A percentile compares a stretch with the other conserved stretches of the same genome.
These are phyloP conservation scores for Coemansia sp. DNA, from an alignment of 192 early-diverging fungal species.

Conservation along the genomic window DNA sequence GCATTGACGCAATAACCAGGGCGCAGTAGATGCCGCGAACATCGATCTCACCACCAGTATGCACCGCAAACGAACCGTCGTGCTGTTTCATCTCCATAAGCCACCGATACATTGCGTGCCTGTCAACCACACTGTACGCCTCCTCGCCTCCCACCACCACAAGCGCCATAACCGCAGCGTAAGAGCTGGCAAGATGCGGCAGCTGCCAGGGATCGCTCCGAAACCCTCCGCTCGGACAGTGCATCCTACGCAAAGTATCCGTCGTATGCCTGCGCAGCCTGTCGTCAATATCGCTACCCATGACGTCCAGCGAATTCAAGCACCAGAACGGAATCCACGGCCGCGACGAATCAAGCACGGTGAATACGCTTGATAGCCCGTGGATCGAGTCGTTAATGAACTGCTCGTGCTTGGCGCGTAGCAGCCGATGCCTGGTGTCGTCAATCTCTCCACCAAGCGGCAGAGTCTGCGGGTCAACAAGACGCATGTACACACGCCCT, in stretches of 20 bases:
- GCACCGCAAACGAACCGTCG: conserved; percentile 90
- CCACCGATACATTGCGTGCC: conserved; percentile 68
- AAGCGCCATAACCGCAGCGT: conserved; percentile 82
- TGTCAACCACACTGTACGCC: conserved; percentile 61
- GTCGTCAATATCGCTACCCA: conserved; percentile 60
- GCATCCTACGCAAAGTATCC: conserved; percentile 63
- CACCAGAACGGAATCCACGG: conserved; percentile 96
- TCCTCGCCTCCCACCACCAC: conserved; percentile 69
- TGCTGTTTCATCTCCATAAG: conserved; percentile 79
- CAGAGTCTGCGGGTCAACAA: conserved; percentile 20
- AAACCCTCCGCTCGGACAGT: conserved; percentile 77
- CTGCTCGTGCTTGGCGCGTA: conserved; percentile 58
- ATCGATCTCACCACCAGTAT: conserved; percentile 92
- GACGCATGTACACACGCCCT: conserved; percentile 22
- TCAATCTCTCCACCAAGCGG: conserved; percentile 32
- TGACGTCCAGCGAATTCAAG: conserved; percentile 77
- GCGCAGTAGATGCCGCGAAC: conserved; percentile 89
- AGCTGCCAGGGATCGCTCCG: conserved; percentile 82
- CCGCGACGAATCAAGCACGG: conserved; percentile 78
- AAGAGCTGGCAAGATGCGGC: conserved; percentile 86
- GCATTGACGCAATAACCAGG: conserved; percentile 71
- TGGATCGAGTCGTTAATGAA: conserved; percentile 59
- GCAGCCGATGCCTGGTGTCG: conserved; percentile 45
- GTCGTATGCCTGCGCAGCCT: conserved; percentile 50
- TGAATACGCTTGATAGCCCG: conserved; percentile 58